Percentiles rank a stretch among this genome's conserved stretches.
Evolutionary conservation across 2,329 filamentous ascomycete genomes (phyloP).

Genomic region (Xylaria polymorpha): DNA sequence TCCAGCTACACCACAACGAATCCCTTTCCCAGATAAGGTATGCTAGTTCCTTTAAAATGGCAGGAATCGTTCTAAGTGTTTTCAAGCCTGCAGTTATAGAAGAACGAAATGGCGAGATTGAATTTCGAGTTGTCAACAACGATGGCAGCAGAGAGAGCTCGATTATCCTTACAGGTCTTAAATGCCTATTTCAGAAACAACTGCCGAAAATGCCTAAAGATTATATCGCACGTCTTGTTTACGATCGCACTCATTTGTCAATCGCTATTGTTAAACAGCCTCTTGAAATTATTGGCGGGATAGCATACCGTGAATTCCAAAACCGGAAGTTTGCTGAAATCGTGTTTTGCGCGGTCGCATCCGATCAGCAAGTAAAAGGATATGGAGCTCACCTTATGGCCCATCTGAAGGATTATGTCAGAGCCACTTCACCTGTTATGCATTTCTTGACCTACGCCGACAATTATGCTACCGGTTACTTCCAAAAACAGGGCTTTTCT

Average conservation of each 20-base stretch:
- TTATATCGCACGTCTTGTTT: conserved; percentile 94
- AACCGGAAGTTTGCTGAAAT: conserved; percentile 93
- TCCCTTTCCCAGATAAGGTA: conserved; percentile 30
- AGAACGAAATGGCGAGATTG: conserved; percentile 90
- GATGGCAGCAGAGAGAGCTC: conserved; percentile 84
- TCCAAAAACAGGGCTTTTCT: conserved; percentile 97
- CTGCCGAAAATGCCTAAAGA: conserved; percentile 98
- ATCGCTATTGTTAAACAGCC: conserved; percentile 97
- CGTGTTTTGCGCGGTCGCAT: conserved; percentile 87
- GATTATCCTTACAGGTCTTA: conserved; percentile 91
- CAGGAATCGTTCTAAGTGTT: too few species aligned
- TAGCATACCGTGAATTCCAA: conserved; percentile 93
- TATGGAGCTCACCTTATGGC: conserved; percentile 98
- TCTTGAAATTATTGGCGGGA: conserved; percentile 89
- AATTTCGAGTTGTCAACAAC: conserved; percentile 97
- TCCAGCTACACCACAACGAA: background rate
- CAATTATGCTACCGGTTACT: conserved; percentile 97
- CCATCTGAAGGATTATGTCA: conserved; percentile 96
- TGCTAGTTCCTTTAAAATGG: too few species aligned
- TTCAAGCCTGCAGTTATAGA: conserved; percentile 81
- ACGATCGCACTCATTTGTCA: conserved; percentile 91
- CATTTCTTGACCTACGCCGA: conserved; percentile 97
- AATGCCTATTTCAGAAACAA: conserved; percentile 95
- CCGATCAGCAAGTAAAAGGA: conserved; percentile 98
- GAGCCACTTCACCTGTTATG: conserved; percentile 93